Evolutionary conservation across 108 stramenopile genomes (phyloP).

Genomic region (Fistulifera pelliculosa): DNA sequence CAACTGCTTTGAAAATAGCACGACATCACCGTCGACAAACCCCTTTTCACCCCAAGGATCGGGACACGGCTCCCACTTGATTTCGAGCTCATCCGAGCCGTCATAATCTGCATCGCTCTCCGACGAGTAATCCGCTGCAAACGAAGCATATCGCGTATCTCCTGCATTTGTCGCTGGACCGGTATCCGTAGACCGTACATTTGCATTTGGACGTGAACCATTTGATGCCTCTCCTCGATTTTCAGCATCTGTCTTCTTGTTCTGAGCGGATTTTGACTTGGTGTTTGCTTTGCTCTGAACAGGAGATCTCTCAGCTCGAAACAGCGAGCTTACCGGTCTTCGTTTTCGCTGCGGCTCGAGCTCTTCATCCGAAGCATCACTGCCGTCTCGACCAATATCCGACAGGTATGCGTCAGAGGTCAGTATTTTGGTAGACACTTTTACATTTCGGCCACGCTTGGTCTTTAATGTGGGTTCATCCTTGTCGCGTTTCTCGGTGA

Average conservation of each 20-base stretch:
- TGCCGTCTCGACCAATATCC: slow-evolving; percentile 1
- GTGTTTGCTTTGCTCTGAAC: not conserved
- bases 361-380: not conserved
- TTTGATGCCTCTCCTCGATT: not conserved
- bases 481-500: not conserved
- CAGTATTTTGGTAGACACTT: not conserved
- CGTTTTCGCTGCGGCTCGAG: not conserved
- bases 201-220: not conserved
- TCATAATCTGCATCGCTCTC: not conserved
- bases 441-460: not conserved
- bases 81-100: not conserved
- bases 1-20: slow-evolving; percentile 35
- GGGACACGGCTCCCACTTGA: slow-evolving; percentile 37
- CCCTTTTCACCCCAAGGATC: slow-evolving; percentile 69
- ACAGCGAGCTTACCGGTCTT: not conserved
- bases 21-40: slow-evolving; percentile 45
- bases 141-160: too few relatives aligned
- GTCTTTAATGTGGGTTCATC: not conserved
- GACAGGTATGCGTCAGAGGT: not conserved
- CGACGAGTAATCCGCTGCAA: not conserved
- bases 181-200: not conserved
- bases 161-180: not conserved
- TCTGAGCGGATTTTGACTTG: not conserved
- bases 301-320: not conserved
- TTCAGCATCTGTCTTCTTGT: not conserved